Conservation (phyloP, 2,329 filamentous ascomycete species). For the Amylocarpus encephaloides region DNA sequence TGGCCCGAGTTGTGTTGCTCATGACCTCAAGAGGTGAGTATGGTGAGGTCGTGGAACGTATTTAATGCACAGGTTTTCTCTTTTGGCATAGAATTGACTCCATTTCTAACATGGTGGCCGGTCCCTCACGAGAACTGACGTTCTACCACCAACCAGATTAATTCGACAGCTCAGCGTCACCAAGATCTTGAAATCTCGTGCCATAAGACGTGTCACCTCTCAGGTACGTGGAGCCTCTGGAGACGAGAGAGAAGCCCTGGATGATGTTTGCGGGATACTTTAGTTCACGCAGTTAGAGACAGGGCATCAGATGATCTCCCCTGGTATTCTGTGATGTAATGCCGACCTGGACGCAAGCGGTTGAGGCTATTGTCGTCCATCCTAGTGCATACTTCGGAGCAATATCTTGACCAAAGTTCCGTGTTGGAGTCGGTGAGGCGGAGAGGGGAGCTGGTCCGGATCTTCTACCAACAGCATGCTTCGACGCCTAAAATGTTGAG, state of each 20-base stretch:
- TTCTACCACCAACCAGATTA: constrained; percentile 4
- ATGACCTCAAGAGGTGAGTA: not conserved
- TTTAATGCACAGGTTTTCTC: too few species aligned
- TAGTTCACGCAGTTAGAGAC: not conserved
- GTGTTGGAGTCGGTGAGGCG: too few species aligned
- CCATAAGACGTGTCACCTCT: constrained; percentile 17
- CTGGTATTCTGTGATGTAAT: not conserved
- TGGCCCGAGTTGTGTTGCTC: not conserved
- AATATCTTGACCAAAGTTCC: too few species aligned
- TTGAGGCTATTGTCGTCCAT: not conserved
- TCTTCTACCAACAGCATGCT: too few species aligned
- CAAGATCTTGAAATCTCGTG: constrained; percentile 16
- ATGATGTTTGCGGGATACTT: not conserved
- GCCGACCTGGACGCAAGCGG: not conserved
- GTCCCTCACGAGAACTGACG: not conserved
- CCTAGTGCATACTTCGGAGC: too few species aligned
- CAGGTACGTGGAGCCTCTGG: constrained; percentile 8
- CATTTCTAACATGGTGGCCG: not conserved
- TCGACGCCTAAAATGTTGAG: too few species aligned
- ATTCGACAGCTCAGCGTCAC: constrained; percentile 8
- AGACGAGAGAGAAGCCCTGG: constrained; percentile 3
- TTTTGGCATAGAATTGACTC: too few species aligned
- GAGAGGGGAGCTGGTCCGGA: too few species aligned
- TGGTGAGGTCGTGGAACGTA: too few species aligned
- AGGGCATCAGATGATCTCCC: constrained; percentile 2